Percentiles rank a stretch among this genome's conserved stretches.
These are phyloP conservation scores for Funneliformis geosporum DNA, from an alignment of 192 early-diverging fungal species.

Conservation along the genomic window DNA sequence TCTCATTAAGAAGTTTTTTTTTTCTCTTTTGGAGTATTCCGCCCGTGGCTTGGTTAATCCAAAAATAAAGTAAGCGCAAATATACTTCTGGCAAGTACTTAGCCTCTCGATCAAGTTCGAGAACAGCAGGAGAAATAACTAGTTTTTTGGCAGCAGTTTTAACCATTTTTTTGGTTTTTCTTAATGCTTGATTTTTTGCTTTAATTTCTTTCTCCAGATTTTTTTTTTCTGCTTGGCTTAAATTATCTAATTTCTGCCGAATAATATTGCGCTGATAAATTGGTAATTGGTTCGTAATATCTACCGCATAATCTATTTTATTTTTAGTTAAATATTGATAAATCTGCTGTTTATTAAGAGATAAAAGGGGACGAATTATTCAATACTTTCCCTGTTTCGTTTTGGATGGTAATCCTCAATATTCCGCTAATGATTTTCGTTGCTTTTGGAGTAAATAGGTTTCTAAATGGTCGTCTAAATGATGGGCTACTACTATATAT, in stretches of 20 bases:
- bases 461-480: conserved; percentile 17
- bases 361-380: conserved; percentile 6
- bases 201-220: neutral
- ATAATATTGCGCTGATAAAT: conserved; percentile 16
- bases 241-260: neutral
- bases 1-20: conserved; percentile 1
- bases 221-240: neutral
- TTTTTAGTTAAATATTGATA: neutral
- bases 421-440: conserved; percentile 2
- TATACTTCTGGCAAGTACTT: neutral
- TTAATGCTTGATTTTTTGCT: conserved; percentile 13
- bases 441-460: conserved; percentile 8
- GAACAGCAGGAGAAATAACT: neutral
- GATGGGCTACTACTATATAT: neutral
- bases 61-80: conserved; percentile 17
- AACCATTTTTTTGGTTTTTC: conserved; percentile 16
- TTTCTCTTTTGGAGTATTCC: conserved; percentile 24
- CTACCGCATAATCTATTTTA: neutral
- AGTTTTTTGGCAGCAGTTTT: neutral
- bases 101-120: neutral
- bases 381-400: conserved; percentile 2
- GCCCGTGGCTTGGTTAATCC: conserved; percentile 4
- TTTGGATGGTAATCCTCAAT: neutral
- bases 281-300: conserved; percentile 1
- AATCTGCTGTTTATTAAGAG: conserved; percentile 10